Evolutionary conservation across 257 asterid species (phyloP).

Genomic region (Cordia subcordata): DNA sequence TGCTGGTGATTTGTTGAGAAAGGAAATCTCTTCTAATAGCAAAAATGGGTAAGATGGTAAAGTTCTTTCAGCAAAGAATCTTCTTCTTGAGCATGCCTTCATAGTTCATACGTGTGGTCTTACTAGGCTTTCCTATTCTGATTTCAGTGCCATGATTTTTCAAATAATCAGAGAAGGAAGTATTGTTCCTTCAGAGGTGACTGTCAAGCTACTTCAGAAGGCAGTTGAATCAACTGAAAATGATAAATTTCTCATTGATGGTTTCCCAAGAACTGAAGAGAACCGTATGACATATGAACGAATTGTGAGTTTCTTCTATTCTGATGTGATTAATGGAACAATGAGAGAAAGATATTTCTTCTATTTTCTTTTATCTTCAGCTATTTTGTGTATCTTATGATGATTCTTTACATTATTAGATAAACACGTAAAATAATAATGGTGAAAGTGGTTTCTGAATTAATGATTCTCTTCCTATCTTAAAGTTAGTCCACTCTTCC

Average conservation of each 20-base stretch:
- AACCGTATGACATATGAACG: constrained; percentile 74
- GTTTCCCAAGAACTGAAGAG: constrained; percentile 97
- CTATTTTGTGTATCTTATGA: too few relatives aligned
- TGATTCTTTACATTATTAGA: too few relatives aligned
- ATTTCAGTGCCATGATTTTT: constrained; percentile 77
- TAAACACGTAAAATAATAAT: too few relatives aligned
- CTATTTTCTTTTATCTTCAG: neutral
- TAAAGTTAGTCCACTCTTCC: neutral
- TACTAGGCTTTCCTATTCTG: constrained; percentile 10
- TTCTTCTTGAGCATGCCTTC: constrained; percentile 16
- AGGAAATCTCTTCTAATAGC: constrained; percentile 58
- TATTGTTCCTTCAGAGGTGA: constrained; percentile 92
- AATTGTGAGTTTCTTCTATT: constrained; percentile 56
- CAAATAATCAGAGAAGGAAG: constrained; percentile 74
- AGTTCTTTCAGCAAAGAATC: neutral
- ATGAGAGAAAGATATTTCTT: neutral
- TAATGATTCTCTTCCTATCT: neutral
- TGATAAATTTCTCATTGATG: constrained; percentile 78
- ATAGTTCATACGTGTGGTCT: constrained; percentile 11
- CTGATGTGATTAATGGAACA: constrained; percentile 6
- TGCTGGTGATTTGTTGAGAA: constrained; percentile 94
- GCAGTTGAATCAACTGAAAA: constrained; percentile 61
- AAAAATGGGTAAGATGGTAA: constrained; percentile 54
- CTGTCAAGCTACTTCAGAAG: constrained; percentile 63
- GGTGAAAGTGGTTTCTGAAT: too few relatives aligned